Base-by-base conservation (phyloP, 805 yeast genomes). In the Metschnikowia gruessii region DNA sequence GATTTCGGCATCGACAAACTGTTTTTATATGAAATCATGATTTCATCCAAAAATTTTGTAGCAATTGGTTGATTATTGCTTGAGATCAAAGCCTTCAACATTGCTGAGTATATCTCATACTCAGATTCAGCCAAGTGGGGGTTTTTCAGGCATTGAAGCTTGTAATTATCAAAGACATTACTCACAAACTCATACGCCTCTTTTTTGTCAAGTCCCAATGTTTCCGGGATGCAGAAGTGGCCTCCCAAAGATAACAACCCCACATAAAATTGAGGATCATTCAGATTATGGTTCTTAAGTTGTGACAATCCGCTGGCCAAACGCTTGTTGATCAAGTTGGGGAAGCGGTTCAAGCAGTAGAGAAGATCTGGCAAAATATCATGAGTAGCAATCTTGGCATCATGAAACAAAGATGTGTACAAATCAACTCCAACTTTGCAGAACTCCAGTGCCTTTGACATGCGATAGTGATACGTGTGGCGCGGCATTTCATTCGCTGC, bases 11-110 rank as follows among this genome's bases (percentile, higher is more conserved):
- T 33, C 12, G 49, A 33, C 21, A 57, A 47, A 8, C 64, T 63
- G 18, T 61, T 56, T 55, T 69, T 70, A 54, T 72, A 72, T 37
- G 77, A 76, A 0, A 69, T 54, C 35, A 84, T 60, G 5, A 83
- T 67, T 34, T 72, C 67, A 57, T 84, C 86, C 55, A 85, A 64
- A 46, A 83, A 74, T 48, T 75, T 69, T 1, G 84, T 73, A 3
- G 88, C 82, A 34, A 75, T 54, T 8, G 69, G 66, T 31, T 72
- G 52, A 51, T 82, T 77, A 34, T 75, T 77, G 37, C 79, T 76
- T 42, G 68, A 65, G 11, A 81, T 70, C 43, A 85, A 65, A 1
- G 83, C 72, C 29, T 80, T 73, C 30, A 84, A 69, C 48, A 81
- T 64, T 36, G 68, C 61, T 1, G 80, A 64, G 57, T 83, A 83